Evolutionary conservation across 768 basidiomycete genomes (phyloP).

Genomic region (Amanita rimosa): DNA sequence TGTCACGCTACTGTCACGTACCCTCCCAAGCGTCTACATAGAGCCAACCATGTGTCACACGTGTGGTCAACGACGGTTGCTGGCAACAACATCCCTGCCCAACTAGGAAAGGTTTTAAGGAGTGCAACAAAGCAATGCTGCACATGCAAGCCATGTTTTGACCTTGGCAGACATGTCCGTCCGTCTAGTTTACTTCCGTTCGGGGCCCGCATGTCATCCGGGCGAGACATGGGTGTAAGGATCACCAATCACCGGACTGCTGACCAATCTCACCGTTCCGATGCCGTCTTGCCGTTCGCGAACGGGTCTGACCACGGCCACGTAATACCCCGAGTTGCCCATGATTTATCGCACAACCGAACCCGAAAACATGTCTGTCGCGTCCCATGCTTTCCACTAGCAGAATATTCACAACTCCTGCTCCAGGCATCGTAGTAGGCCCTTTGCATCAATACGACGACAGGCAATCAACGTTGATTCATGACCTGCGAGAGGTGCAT

Average conservation of each 20-base stretch:
- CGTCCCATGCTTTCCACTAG: not conserved
- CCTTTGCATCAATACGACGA: conserved; percentile 53
- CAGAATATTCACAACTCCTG: conserved; percentile 45
- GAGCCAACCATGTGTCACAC: too few relatives aligned
- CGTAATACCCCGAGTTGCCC: not conserved
- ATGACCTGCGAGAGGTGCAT: conserved; percentile 50
- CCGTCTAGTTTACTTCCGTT: too few relatives aligned
- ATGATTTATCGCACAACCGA: not conserved
- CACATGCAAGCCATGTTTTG: too few relatives aligned
- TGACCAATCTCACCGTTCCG: not conserved
- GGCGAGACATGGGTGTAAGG: too few relatives aligned
- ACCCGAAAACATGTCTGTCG: not conserved
- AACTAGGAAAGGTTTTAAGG: too few relatives aligned
- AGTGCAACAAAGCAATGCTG: too few relatives aligned
- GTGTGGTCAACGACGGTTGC: too few relatives aligned
- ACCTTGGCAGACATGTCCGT: too few relatives aligned
- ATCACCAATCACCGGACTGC: too few relatives aligned
- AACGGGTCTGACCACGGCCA: not conserved
- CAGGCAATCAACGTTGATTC: conserved; percentile 48
- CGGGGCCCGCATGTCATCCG: too few relatives aligned
- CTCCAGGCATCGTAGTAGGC: conserved; percentile 35
- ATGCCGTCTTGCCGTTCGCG: not conserved
- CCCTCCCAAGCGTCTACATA: too few relatives aligned
- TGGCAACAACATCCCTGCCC: too few relatives aligned
- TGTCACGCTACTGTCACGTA: conserved; percentile 2